Base-by-base conservation (phyloP, 805 yeast species). In the Wickerhamomyces tratensis region DNA sequence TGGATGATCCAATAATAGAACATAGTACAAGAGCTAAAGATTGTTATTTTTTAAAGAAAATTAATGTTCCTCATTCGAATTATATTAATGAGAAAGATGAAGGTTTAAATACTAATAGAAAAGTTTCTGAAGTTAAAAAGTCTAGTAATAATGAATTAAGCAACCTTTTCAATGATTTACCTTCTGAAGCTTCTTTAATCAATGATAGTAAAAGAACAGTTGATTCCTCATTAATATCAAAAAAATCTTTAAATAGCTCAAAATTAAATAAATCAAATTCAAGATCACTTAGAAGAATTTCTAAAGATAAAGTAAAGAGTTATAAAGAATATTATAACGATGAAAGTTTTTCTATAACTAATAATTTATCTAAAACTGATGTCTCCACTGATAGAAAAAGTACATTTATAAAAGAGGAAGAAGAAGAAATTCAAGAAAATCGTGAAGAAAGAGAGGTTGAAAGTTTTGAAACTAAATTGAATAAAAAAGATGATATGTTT, bases 1-100 rank as follows among this genome's bases (percentile, higher is more conserved):
- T 64, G 3, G 93, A 86, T 58, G 77, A 73, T 44, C 91, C 89
- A 0, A 45, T 69, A 8, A 64, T 49, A 13, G 87, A 79, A 48
- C 93, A 84, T 53, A 47, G 53, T n/a, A 58, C 62, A 41, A 55
- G 74, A 40, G 58, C 62, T 25, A 67, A 65, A 3, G 52, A 63
- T 27, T 69, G 82, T 56, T 61, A 64, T 47, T 60, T 68, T 35
- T 36, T 56, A 14, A 35, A 42, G 2, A 38, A 40, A 20, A 15
- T 44, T 5, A 36, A 38, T 12, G n/a, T 31, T 13, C 11, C 34
- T 12, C 34, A 31, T 31, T 31, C 34, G 2, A 12, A 31, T 6
- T 31, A 31, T 31, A 29, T 29, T 29, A 7, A 11, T 31, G n/a
- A 31, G 7, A 31, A 31, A 8, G n/a, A 31, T 11, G 34, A 12